These are phyloP conservation scores for Hymenoscyphus albidus DNA, from an alignment of 2,329 filamentous ascomycete species.

Conservation along the genomic window DNA sequence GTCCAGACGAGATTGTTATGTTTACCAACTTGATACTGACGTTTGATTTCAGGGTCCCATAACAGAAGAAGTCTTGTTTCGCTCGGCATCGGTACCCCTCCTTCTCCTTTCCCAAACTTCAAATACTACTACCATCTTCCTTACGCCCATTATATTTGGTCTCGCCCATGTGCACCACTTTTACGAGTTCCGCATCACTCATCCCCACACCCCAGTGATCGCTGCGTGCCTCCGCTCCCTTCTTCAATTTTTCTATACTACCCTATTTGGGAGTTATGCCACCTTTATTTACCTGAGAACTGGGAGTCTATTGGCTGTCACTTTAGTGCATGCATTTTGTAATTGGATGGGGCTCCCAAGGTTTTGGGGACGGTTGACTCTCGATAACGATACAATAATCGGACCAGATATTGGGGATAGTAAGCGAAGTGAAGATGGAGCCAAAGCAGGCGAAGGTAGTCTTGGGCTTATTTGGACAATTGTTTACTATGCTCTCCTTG, in stretches of 20 bases:
- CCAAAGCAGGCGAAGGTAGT: slow-evolving; percentile 27
- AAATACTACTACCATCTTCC: slow-evolving; percentile 61
- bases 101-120: slow-evolving; percentile 64
- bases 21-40: slow-evolving; percentile 7
- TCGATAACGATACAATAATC: slow-evolving; percentile 30
- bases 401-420: slow-evolving; percentile 29
- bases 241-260: slow-evolving; percentile 86
- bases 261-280: slow-evolving; percentile 88
- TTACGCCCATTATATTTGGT: slow-evolving; percentile 85
- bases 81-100: slow-evolving; percentile 78
- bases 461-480: slow-evolving; percentile 62
- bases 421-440: slow-evolving; percentile 40
- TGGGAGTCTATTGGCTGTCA: slow-evolving; percentile 71
- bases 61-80: slow-evolving; percentile 92
- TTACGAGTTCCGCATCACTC: slow-evolving; percentile 84
- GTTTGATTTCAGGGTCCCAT: slow-evolving; percentile 60
- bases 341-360: slow-evolving; percentile 88
- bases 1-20: slow-evolving; percentile 34
- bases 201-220: slow-evolving; percentile 63
- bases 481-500: slow-evolving; percentile 73
- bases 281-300: slow-evolving; percentile 86
- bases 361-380: slow-evolving; percentile 72
- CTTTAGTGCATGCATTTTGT: slow-evolving; percentile 81
- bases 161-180: slow-evolving; percentile 93
- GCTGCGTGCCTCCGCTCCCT: slow-evolving; percentile 67